phyloP scores from a whole-genome alignment of 202 grass and related monocot species.

The Dendrocalamus latiflorus region DNA sequence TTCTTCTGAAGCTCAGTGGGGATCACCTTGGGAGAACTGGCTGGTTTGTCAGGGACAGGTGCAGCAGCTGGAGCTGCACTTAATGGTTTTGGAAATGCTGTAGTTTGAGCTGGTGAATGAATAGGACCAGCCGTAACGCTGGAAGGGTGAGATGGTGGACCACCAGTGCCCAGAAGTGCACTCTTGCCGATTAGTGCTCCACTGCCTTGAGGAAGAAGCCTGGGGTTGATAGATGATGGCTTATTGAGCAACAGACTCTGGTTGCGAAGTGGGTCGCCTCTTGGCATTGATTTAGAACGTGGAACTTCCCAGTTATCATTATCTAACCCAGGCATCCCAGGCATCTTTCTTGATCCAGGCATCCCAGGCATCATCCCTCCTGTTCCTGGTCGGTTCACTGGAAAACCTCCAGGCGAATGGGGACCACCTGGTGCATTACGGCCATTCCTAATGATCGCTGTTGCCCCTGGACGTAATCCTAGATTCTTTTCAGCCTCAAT shows the following conservation, averaged over 20 bases:
- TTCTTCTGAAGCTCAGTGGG: conserved; percentile 73
- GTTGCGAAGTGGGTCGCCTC: conserved; percentile 44
- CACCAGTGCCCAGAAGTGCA: conserved; percentile 51
- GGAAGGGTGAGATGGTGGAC: conserved; percentile 32
- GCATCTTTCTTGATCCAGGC: conserved; percentile 96
- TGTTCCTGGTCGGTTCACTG: conserved; percentile 61
- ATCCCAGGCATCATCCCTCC: conserved; percentile 99
- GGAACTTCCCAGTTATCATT: conserved; percentile 92
- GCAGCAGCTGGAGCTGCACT: conserved; percentile 33
- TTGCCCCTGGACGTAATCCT: conserved; percentile 60
- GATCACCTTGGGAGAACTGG: conserved; percentile 35
- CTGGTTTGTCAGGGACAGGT: conserved; percentile 33
- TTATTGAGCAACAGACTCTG: conserved; percentile 39
- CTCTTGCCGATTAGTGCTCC: conserved; percentile 73
- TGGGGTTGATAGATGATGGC: conserved; percentile 54
- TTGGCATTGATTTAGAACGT: conserved; percentile 68
- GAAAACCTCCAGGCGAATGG: conserved; percentile 67
- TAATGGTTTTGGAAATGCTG: conserved; percentile 32
- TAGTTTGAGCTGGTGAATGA: conserved; percentile 43
- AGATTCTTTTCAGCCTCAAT: conserved; percentile 78
- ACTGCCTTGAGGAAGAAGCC: conserved; percentile 81
- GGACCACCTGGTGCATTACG: conserved; percentile 50
- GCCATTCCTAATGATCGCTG: conserved; percentile 63
- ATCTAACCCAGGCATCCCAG: conserved; percentile 91
- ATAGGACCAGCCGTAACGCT: conserved; percentile 11